Evolutionary conservation across 1,139 yeast species (phyloP), one percentile per base, ranked within the genome.

Genomic region (Suhomyces bokatorum): DNA sequence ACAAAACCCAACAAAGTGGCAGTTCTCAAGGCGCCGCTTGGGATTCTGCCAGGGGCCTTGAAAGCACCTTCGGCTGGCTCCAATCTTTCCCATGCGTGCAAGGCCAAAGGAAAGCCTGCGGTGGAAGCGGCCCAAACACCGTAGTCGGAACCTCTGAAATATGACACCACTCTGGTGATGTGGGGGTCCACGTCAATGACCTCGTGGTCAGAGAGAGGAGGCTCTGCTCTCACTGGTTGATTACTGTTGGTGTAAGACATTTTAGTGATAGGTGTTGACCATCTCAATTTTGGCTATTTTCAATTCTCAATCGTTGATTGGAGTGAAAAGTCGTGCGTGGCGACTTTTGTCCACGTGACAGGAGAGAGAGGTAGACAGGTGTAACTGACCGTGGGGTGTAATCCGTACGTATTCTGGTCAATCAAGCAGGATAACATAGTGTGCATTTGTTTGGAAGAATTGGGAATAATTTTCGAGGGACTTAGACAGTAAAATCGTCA

Each of bases 141-240:
- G 58, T 79, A 80, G 66, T 88, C 96, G 10, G 84, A 73, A 16
- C 78, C 64, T 62, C 96, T 77, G 66, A 87, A 81, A 69, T 84
- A 88, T 38, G 82, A 71, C 22, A 88, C 81, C 29, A 88, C 96
- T 53, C 88, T 75, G 44, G 65, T 59, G 66, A 87, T 85, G 54
- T 83, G 82, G 35, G 96, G 96, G 63, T 88, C 96, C 45, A 80
- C 77, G 62, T 88, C 96, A 59, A 88, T 88, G 47, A 74, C 62
- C 58, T 75, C 80, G 53, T 73, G 73, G 57, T 74, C 78, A 15
- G 76, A 62, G 48, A 64, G 63, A 31, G 74, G 68, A 33, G 77
- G 73, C 24, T 67, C 71, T 16, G 73, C 64, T 62, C 79, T 72
- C 31, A 74, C 66, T 43, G 79, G 79, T 54, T 66, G 64, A 56